phyloP scores from a whole-genome alignment of 2,329 filamentous ascomycete genomes.

The Escovopsis weberi region DNA sequence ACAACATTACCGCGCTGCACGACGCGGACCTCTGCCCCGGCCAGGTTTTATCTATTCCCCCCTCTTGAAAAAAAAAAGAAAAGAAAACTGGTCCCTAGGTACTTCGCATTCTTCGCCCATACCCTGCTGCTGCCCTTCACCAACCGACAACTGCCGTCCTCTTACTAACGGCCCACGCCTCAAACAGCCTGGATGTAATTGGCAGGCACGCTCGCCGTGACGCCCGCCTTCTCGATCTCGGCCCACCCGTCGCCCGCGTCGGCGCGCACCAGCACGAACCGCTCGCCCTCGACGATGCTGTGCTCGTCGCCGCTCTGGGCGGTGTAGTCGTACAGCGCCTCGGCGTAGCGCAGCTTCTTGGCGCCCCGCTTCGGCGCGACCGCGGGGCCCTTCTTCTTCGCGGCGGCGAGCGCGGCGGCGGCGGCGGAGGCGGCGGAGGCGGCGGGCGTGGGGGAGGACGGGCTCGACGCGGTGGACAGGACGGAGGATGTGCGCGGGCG shows the following conservation, averaged over 20 bases:
- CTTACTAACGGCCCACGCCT: slow-evolving; percentile 7
- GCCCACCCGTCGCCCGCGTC: slow-evolving; percentile 92
- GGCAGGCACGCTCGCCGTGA: slow-evolving; percentile 78
- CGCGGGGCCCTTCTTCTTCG: slow-evolving; percentile 78
- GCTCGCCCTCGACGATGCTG: slow-evolving; percentile 80
- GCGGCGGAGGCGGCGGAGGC: background rate
- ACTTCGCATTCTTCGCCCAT: background rate
- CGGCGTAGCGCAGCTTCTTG: slow-evolving; percentile 87
- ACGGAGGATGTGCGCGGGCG: slow-evolving; percentile 43
- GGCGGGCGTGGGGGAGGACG: slow-evolving; percentile 11
- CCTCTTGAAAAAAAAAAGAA: background rate
- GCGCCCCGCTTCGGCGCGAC: slow-evolving; percentile 83
- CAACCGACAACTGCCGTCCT: background rate
- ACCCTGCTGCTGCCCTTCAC: slow-evolving; percentile 1
- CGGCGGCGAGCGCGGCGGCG: slow-evolving; percentile 10
- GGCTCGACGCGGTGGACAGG: slow-evolving; percentile 54
- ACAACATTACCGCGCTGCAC: too few species aligned
- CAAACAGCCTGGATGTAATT: slow-evolving; percentile 76
- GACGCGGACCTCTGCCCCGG: too few species aligned
- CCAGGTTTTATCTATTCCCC: background rate
- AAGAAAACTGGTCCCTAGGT: background rate
- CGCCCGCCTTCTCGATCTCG: slow-evolving; percentile 84
- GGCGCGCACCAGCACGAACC: slow-evolving; percentile 76
- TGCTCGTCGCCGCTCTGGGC: slow-evolving; percentile 78
- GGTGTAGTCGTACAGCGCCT: slow-evolving; percentile 83